Conservation (phyloP, 2,329 filamentous ascomycete genomes). For the Proliferodiscus dingleyae region DNA sequence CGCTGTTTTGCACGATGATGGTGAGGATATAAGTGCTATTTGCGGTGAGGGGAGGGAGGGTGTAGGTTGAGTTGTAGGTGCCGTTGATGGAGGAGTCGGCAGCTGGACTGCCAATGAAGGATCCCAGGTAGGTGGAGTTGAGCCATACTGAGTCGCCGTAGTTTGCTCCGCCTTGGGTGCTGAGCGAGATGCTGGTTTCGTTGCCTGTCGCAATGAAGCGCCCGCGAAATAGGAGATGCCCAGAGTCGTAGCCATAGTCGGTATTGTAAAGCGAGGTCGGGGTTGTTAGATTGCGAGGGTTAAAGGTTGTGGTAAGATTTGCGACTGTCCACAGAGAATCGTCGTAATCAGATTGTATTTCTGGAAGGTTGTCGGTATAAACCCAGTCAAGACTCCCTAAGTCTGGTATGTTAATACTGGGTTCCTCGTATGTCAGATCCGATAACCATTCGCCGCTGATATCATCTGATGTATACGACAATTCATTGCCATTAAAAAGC, state of each 20-base stretch:
- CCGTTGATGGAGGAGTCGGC: conserved; percentile 41
- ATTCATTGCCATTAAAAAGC: conserved; percentile 34
- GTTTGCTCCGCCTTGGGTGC: conserved; percentile 58
- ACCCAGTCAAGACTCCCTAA: conserved; percentile 58
- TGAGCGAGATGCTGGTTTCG: conserved; percentile 51
- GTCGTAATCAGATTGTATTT: conserved; percentile 55
- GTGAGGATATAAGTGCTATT: conserved; percentile 57
- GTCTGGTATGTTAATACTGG: conserved; percentile 47
- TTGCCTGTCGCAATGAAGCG: conserved; percentile 62
- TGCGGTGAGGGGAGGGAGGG: conserved; percentile 43
- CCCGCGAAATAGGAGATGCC: conserved; percentile 61
- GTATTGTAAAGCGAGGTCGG: conserved; percentile 34
- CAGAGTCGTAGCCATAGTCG: conserved; percentile 3
- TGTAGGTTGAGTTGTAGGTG: conserved; percentile 54
- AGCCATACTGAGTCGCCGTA: conserved; percentile 64
- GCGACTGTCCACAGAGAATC: conserved; percentile 61
- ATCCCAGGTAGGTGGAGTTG: conserved; percentile 45
- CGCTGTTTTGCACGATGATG: conserved; percentile 66
- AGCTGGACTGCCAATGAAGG: conserved; percentile 52
- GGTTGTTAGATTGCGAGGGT: conserved; percentile 42
- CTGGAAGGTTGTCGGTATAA: conserved; percentile 63
- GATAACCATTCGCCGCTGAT: conserved; percentile 37
- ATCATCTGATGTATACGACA: conserved; percentile 20
- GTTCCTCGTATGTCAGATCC: conserved; percentile 45
- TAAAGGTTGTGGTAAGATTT: conserved; percentile 5